A percentile compares a stretch with the other conserved stretches of the same genome.
These are phyloP conservation scores for Phanerochaete sordida DNA, from an alignment of 768 basidiomycete species.

Conservation along the genomic window DNA sequence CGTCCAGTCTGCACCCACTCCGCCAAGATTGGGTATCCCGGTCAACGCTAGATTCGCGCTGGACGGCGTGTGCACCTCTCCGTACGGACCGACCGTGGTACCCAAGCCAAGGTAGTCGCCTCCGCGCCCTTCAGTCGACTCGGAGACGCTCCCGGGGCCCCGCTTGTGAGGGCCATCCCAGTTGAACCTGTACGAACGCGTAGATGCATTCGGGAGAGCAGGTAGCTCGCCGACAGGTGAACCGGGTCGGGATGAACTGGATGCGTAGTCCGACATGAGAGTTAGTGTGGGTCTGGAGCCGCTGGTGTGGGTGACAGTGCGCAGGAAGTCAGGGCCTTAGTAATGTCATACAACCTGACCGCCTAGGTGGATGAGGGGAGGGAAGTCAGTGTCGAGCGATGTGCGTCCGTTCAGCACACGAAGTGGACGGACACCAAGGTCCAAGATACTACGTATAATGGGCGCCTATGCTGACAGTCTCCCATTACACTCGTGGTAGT, in stretches of 20 bases:
- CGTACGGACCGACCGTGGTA: not conserved
- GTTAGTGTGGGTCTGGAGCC: not conserved
- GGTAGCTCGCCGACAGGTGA: slow-evolving; percentile 49
- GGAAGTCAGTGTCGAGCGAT: not conserved
- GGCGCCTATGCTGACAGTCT: not conserved
- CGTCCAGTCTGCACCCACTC: slow-evolving; percentile 69
- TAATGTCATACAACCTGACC: not conserved
- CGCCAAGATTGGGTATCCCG: slow-evolving; percentile 13
- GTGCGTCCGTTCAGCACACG: not conserved
- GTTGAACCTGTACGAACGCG: slow-evolving; percentile 64
- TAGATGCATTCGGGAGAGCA: slow-evolving; percentile 36
- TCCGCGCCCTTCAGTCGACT: slow-evolving; percentile 62
- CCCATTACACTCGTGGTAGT: no score
- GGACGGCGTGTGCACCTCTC: slow-evolving; percentile 42
- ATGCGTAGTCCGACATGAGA: slow-evolving; percentile 40
- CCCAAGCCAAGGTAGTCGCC: slow-evolving; percentile 44
- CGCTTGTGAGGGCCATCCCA: slow-evolving; percentile 63
- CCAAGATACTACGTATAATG: not conserved
- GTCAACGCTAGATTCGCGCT: slow-evolving; percentile 42
- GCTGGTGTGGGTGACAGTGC: not conserved
- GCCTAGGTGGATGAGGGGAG: not conserved
- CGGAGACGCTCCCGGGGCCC: slow-evolving; percentile 72
- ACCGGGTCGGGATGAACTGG: slow-evolving; percentile 54
- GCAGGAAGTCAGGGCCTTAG: not conserved
- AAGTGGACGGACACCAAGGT: not conserved